Evolutionary conservation across 164 flowering plant species (phyloP).

Genomic region (Nelumbo lutea): DNA sequence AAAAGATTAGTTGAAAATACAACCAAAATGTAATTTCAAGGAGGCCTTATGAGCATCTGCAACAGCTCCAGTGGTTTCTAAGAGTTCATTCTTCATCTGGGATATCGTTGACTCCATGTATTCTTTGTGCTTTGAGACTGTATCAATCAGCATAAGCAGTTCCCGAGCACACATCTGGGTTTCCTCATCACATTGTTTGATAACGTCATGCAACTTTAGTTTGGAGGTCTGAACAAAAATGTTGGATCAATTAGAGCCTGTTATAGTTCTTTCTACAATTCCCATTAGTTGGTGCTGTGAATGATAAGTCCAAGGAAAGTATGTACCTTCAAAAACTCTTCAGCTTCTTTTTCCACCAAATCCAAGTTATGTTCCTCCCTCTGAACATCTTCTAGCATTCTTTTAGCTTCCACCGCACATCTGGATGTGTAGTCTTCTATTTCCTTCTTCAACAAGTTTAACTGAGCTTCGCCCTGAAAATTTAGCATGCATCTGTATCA

Average conservation of each 20-base stretch:
- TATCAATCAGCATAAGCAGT: constrained; percentile 55
- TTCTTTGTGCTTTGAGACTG: constrained; percentile 68
- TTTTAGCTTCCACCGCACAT: constrained; percentile 51
- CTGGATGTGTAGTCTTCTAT: constrained; percentile 37
- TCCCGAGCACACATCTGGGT: constrained; percentile 51
- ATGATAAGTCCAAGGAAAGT: background rate
- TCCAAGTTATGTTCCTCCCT: constrained; percentile 37
- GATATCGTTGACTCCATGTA: constrained; percentile 40
- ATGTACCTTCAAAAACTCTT: constrained; percentile 50
- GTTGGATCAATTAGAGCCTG: constrained; percentile 1
- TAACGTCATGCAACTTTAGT: constrained; percentile 44
- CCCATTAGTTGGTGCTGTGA: background rate
- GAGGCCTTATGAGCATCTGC: constrained; percentile 43
- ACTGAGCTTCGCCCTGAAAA: constrained; percentile 53
- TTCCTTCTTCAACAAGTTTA: constrained; percentile 51
- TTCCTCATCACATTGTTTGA: constrained; percentile 50
- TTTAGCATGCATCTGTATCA: background rate
- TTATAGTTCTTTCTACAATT: background rate
- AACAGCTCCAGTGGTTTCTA: constrained; percentile 41
- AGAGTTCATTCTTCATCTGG: constrained; percentile 40
- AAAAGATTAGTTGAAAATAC: background rate
- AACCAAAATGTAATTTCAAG: constrained; percentile 22
- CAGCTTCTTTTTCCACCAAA: constrained; percentile 51
- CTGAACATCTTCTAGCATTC: constrained; percentile 43
- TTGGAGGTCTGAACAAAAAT: constrained; percentile 38